These are phyloP conservation scores for Trichothecium roseum DNA, from an alignment of 2,329 filamentous ascomycete species.

Conservation along the genomic window DNA sequence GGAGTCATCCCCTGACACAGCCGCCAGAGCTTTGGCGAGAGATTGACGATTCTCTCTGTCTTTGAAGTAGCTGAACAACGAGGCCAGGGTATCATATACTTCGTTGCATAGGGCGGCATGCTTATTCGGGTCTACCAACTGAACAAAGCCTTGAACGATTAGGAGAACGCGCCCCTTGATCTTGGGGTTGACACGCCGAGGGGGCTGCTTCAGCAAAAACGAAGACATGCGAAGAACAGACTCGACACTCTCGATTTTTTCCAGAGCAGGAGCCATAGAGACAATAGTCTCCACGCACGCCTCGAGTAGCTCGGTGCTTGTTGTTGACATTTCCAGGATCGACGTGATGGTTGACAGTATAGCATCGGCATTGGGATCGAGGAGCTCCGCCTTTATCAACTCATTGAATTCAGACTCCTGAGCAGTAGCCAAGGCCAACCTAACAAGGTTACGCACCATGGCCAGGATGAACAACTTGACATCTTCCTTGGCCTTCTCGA, in stretches of 20 bases:
- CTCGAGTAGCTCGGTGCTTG: constrained; percentile 66
- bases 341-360: constrained; percentile 58
- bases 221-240: constrained; percentile 70
- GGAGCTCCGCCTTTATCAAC: constrained; percentile 42
- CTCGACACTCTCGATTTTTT: constrained; percentile 57
- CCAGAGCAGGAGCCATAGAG: constrained; percentile 61
- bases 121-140: constrained; percentile 38
- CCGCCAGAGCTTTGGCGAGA: constrained; percentile 61
- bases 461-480: constrained; percentile 75
- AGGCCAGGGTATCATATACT: constrained; percentile 65
- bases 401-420: constrained; percentile 46
- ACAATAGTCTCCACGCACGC: constrained; percentile 71
- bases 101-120: constrained; percentile 41
- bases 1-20: constrained; percentile 56
- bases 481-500: constrained; percentile 70
- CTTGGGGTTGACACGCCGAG: constrained; percentile 68
- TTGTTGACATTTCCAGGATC: constrained; percentile 50
- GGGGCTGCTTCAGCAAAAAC: constrained; percentile 77
- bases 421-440: constrained; percentile 44
- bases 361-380: constrained; percentile 45
- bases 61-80: constrained; percentile 83
- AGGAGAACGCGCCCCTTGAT: constrained; percentile 73
- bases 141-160: constrained; percentile 73
- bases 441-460: constrained; percentile 61
- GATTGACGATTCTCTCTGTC: constrained; percentile 67